phyloP scores from a whole-genome alignment of 805 yeast species.

The Metschnikowia vanudenii region DNA sequence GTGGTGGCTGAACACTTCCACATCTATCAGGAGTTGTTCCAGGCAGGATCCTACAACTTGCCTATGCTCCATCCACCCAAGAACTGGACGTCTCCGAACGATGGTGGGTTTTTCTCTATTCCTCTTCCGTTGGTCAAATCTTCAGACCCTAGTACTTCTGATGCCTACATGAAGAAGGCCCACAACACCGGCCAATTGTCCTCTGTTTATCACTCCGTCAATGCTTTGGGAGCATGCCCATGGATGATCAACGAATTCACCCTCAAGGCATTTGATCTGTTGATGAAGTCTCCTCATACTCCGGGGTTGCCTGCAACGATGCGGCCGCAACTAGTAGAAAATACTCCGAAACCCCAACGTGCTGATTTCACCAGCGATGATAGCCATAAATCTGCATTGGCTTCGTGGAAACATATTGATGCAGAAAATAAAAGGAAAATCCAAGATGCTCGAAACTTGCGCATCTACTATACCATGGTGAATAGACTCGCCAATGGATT shows the following conservation, averaged over 20 bases:
- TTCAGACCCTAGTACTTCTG: constrained; percentile 16
- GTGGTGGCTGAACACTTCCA: constrained; percentile 10
- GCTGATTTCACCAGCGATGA: constrained; percentile 4
- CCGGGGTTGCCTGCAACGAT: constrained; percentile 14
- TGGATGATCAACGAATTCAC: constrained; percentile 38
- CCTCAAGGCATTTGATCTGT: constrained; percentile 23
- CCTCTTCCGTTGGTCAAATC: constrained; percentile 26
- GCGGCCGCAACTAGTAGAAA: constrained; percentile 4
- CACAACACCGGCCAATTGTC: constrained; percentile 33
- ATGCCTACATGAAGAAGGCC: constrained; percentile 26
- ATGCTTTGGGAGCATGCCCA: constrained; percentile 28
- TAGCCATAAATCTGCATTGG: background rate
- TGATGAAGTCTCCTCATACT: constrained; percentile 21
- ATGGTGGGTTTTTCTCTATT: constrained; percentile 36
- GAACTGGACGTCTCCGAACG: constrained; percentile 31
- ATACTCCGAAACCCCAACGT: constrained; percentile 2
- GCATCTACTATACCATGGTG: constrained; percentile 20
- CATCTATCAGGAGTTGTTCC: constrained; percentile 12
- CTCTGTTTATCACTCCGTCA: constrained; percentile 29
- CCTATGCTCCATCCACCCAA: constrained; percentile 43
- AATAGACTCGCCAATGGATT: constrained; percentile 26
- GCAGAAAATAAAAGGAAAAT: background rate
- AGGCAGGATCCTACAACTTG: constrained; percentile 15
- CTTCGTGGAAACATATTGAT: constrained; percentile 7
- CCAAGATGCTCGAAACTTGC: constrained; percentile 3